Base-by-base conservation (phyloP, 371 early-diverging fungal genomes). In the Mucor indicus region DNA sequence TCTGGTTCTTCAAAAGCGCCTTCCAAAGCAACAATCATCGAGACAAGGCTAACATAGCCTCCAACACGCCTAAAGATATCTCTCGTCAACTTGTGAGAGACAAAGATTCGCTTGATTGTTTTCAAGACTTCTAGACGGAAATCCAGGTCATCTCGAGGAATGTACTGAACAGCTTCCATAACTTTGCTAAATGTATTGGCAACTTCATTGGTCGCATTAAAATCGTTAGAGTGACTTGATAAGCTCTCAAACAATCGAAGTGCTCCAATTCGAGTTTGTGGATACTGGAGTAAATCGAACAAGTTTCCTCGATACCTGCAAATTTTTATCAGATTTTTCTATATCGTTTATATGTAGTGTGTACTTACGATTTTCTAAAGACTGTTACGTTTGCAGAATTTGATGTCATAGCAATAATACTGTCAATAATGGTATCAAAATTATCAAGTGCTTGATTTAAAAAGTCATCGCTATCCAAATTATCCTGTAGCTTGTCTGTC, bases 41-140 rank as follows among this genome's bases (percentile, higher is more conserved):
- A 84, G 1, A 85, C 75, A 19, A 83, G 52, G 25, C 79, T 79
- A 8, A 86, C 78, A 53, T 78, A 85, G 7, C 87, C 87, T 1
- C 86, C 84, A 9, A 66, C 70, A 24, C 69, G 65, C 24, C 85
- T 74, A 43, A 87, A 84, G 13, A 76, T 75, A 46, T 84, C 80
- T 33, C 75, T 64, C 4, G 62, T 61, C 10, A 59, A 51, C 5
- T 57, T 38, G 40, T 78, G 79, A 2, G 72, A 55, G 15, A 60
- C 31, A 32, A 86, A 72, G 5, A 82, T 71, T 0, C 75, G 65
- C 13, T 68, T 69, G 37, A 85, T 71, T 1, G 82, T 65, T 16
- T 63, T 68, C 19, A 86, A 48, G 4, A 82, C 70, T 38, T 81
- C 81, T 27, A 77, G 45, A 50, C 80, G 70, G 53, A 83, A 75